Percentiles rank a stretch among this genome's conserved stretches.
These are phyloP conservation scores for Cladosporium sp. DNA, from an alignment of 2,329 filamentous ascomycete species.

Conservation along the genomic window DNA sequence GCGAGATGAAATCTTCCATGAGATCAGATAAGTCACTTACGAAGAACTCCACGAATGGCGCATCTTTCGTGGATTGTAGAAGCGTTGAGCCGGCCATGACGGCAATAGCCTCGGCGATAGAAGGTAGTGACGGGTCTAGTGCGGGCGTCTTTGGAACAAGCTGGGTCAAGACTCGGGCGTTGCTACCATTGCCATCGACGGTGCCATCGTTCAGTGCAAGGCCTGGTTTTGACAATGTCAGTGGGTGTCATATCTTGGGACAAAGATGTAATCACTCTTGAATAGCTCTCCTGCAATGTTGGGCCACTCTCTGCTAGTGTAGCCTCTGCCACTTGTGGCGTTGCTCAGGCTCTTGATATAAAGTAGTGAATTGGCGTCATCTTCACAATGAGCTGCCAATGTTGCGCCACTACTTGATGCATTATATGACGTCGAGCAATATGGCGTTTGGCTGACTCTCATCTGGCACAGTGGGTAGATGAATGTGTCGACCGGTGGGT, in stretches of 20 bases:
- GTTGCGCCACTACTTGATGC: constrained; percentile 54
- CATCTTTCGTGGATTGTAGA: constrained; percentile 58
- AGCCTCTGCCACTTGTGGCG: constrained; percentile 54
- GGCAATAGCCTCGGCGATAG: constrained; percentile 70
- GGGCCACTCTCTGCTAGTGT: constrained; percentile 43
- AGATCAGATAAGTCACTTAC: not conserved
- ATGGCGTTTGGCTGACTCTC: constrained; percentile 61
- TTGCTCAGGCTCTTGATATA: constrained; percentile 56
- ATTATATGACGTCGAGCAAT: constrained; percentile 63
- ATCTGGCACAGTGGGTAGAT: constrained; percentile 68
- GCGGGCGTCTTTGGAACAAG: constrained; percentile 40
- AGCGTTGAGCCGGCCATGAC: constrained; percentile 68
- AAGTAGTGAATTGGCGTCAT: constrained; percentile 53
- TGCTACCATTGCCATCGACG: constrained; percentile 45
- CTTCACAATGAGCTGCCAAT: constrained; percentile 63
- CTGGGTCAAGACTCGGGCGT: constrained; percentile 46
- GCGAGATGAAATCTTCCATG: not conserved
- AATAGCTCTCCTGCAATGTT: constrained; percentile 46
- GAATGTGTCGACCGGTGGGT: constrained; percentile 31
- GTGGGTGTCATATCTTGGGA: not conserved
- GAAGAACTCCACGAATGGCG: constrained; percentile 59
- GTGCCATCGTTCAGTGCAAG: constrained; percentile 47
- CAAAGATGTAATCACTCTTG: not conserved
- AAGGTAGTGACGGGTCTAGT: constrained; percentile 59
- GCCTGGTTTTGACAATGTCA: constrained; percentile 18